Percentiles rank a stretch among this genome's conserved stretches.
Conservation (phyloP, 2,329 filamentous ascomycete species). For the Curvularia hawaiiensis region DNA sequence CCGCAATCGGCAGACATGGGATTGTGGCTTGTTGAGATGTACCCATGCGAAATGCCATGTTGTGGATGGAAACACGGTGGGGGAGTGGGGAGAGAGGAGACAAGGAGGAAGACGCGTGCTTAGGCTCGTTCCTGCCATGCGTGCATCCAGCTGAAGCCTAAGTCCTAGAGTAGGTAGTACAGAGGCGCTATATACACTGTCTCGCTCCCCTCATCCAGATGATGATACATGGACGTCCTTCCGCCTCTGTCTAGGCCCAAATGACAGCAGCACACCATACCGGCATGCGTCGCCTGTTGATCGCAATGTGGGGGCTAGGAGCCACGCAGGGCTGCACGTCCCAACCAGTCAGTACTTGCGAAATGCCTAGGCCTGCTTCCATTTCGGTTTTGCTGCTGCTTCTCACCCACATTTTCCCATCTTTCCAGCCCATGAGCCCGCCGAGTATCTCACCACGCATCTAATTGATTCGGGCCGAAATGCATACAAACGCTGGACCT, state of each 20-base stretch:
- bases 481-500: slow-evolving; percentile 17
- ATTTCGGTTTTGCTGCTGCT: slow-evolving; percentile 6
- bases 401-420: slow-evolving; percentile 11
- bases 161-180: background rate
- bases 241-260: too few relatives aligned
- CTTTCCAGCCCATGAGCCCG: slow-evolving; percentile 10
- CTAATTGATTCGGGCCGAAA: slow-evolving; percentile 12
- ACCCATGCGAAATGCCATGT: background rate
- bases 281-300: background rate
- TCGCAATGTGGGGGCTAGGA: slow-evolving; percentile 10
- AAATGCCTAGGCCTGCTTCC: slow-evolving; percentile 7
- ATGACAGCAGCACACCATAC: background rate
- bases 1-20: background rate
- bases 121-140: background rate
- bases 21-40: background rate
- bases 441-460: slow-evolving; percentile 12
- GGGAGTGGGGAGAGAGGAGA: background rate
- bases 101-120: background rate
- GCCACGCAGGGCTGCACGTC: slow-evolving; percentile 7
- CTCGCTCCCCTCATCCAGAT: background rate
- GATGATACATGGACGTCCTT: background rate
- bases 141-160: background rate
- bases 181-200: background rate
- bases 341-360: background rate
- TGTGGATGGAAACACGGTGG: background rate